Percentiles rank a stretch among this genome's conserved stretches.
Evolutionary conservation across 768 basidiomycete species (phyloP).

Genomic region (Leccinellum rugosiceps): DNA sequence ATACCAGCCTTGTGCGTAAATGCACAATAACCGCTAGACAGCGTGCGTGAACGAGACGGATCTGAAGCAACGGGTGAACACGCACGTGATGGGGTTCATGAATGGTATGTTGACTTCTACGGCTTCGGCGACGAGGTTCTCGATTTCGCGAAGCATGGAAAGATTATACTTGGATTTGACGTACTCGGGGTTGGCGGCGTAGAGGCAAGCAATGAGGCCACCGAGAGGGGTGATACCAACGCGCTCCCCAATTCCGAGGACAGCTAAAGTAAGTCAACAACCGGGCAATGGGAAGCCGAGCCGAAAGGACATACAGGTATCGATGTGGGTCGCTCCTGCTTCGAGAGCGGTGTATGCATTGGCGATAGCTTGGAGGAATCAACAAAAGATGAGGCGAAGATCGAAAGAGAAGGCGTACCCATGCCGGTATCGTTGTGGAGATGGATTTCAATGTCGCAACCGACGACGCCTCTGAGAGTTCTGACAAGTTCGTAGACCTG

Average conservation of each 20-base stretch:
- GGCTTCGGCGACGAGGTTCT: slow-evolving; percentile 97
- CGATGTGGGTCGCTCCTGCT: slow-evolving; percentile 98
- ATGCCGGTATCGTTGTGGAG: slow-evolving; percentile 98
- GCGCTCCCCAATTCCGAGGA: slow-evolving; percentile 97
- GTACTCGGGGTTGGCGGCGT: slow-evolving; percentile 96
- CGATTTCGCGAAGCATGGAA: slow-evolving; percentile 94
- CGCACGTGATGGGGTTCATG: slow-evolving; percentile 90
- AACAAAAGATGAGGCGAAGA: slow-evolving; percentile 1
- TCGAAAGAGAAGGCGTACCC: slow-evolving; percentile 47
- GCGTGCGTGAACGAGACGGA: neutral
- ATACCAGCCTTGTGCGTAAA: slow-evolving; percentile 99
- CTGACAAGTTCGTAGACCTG: slow-evolving; percentile 98
- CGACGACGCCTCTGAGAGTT: slow-evolving; percentile 93
- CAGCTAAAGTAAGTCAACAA: slow-evolving; percentile 45
- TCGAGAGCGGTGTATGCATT: slow-evolving; percentile 98
- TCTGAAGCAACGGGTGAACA: neutral
- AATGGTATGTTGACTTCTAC: slow-evolving; percentile 98
- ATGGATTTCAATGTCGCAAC: slow-evolving; percentile 97
- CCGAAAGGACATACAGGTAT: slow-evolving; percentile 71
- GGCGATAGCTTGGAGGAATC: slow-evolving; percentile 68
- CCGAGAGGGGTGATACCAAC: slow-evolving; percentile 99
- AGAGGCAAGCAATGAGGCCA: slow-evolving; percentile 93
- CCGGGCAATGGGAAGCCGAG: neutral
- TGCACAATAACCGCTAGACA: slow-evolving; percentile 88
- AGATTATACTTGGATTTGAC: slow-evolving; percentile 99